Evolutionary conservation across 169 alveolate genomes (phyloP), one percentile per base, ranked within the genome.

Genomic region (Plasmodium reichenowi): DNA sequence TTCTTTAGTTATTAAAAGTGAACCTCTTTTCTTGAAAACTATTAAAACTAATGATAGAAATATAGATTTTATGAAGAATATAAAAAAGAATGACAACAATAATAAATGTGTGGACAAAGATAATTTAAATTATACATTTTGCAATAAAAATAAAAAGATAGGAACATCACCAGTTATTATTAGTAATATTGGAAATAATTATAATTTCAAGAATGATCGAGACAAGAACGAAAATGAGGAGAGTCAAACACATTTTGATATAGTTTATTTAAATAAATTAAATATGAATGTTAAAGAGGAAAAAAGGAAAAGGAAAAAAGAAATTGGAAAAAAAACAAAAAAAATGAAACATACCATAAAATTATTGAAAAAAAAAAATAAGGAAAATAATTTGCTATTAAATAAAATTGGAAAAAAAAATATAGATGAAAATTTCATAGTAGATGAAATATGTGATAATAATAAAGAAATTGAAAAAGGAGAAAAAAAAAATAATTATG

Each of bases 251-350:
- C 76, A 86, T 66, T 86, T 87, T 7, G 60, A 72, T 22, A 72
- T 60, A 15, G 71, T 71, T 72, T 87, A 86, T 56, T 86, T 86
- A 72, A 86, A 71, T 60, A 86, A 86, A 48, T 43, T 72, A 58
- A 62, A 59, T 2, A 52, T 26, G 43, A 70, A 32, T 60, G 47
- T 29, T 17, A 86, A 86, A 20, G 56, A 59, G 32, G 62, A 50
- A 71, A 60, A 38, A 47, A 74, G 24, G 20, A 86, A 72, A 58
- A 66, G 63, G 12, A 71, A 72, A 52, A 10, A 26, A 24, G 59
- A 47, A 70, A 68, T 26, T 17, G 10, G 38, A 43, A 38, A 0
- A 38, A 38, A 38, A 38, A 38, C 10, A 38, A 38, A 38, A 38
- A 38, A 38, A 38, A 38, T 38, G 47, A 38, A 38, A 38, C 47